Base-by-base conservation (phyloP, 2,329 filamentous ascomycete species). In the Didymella pinodella region DNA sequence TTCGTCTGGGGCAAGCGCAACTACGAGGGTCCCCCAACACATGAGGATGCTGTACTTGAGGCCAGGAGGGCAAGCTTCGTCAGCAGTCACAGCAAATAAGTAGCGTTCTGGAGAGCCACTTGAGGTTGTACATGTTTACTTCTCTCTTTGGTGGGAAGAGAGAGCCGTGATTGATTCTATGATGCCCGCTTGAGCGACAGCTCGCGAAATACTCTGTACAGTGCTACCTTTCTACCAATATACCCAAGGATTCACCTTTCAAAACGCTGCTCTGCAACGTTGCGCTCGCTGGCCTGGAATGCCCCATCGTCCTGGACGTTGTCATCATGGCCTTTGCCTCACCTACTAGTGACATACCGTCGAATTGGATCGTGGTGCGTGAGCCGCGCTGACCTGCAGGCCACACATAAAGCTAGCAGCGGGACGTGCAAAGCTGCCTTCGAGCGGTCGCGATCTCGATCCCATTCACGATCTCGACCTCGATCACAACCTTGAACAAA, bases 1-100 rank as follows among this genome's bases (percentile, higher is more conserved):
- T 79, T 86, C 65, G 81, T 82, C 50, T 90, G 88, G 87, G 89
- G 89, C 32, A 84, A 85, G 77, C 85, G 86, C 77, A 86, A 91
- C 77, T 90, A 90, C 77, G 80, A 81, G 45, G 88, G 88, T 16
- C 88, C 86, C 1, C 85, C 75, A n/a, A 73, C 68, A 34, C 69
- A 74, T 22, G 73, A 75, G 50, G 74, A 75, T 34, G 64, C 65
- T 26, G 54, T 74, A 7, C 62, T 75, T 11, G 69, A 75, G 55
- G 73, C 71, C 0, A 64, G 74, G 45, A 69, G 74, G 40, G 70
- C 69, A 5, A 76, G 74, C 57, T 62, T 72, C 22, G 63, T 63
- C n/a, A 70, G 65, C 55, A 62, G 63, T 2, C 67, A 61, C 40
- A 65, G 58, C 48, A 63, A 64, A 55, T 65, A 56, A 51, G 38